A percentile compares a stretch with the other conserved stretches of the same genome.
These are phyloP conservation scores for Eudorina sp. DNA, from an alignment of 139 green algal species.

Conservation along the genomic window DNA sequence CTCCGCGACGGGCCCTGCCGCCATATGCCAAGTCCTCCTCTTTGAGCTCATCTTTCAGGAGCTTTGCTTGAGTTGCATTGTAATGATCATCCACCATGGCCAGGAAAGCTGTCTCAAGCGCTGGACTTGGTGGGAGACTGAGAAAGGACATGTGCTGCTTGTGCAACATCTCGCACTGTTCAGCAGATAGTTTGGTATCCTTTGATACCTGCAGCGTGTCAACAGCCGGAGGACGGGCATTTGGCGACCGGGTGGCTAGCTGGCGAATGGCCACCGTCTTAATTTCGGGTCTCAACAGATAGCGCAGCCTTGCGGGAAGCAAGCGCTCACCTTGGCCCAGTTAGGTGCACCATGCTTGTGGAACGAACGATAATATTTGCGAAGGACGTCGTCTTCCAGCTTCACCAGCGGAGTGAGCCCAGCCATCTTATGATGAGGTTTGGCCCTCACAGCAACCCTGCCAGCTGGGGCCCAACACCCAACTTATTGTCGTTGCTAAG, in stretches of 20 bases:
- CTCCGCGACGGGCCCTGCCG: background rate
- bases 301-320: background rate
- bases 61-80: slow-evolving; percentile 8
- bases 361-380: slow-evolving; percentile 38
- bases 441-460: background rate
- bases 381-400: slow-evolving; percentile 18
- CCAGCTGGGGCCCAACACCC: background rate
- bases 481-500: too few species aligned
- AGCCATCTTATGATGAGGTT: background rate
- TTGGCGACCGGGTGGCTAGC: background rate
- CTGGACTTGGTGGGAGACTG: slow-evolving; percentile 51
- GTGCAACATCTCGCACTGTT: slow-evolving; percentile 65
- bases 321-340: slow-evolving; percentile 25
- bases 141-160: slow-evolving; percentile 66
- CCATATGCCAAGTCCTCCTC: background rate
- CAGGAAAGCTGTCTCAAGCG: slow-evolving; percentile 62
- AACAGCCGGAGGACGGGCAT: background rate
- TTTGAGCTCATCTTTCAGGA: background rate
- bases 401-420: background rate
- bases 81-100: slow-evolving; percentile 41
- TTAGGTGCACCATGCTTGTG: slow-evolving; percentile 32
- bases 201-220: background rate
- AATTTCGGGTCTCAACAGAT: slow-evolving; percentile 26
- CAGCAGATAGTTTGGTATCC: background rate
- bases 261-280: slow-evolving; percentile 11